Evolutionary conservation across 768 basidiomycete genomes (phyloP).

Genomic region (Strobilomyces echinocephalus): DNA sequence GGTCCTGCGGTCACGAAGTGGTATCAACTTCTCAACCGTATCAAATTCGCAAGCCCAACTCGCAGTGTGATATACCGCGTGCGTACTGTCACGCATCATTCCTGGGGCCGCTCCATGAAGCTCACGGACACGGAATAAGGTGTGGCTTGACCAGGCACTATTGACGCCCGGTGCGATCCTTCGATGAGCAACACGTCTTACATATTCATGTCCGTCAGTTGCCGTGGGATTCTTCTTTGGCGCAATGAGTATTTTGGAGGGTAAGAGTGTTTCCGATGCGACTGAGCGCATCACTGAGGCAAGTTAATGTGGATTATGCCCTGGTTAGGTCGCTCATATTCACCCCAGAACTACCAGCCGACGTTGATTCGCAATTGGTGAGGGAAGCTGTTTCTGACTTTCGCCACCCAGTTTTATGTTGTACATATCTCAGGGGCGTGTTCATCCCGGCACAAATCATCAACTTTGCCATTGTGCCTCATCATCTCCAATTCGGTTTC

Average conservation of each 20-base stretch:
- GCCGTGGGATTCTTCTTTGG: conserved; percentile 59
- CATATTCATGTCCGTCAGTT: conserved; percentile 23
- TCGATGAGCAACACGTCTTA: conserved; percentile 3
- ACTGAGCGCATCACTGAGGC: conserved; percentile 42
- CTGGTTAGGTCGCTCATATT: not conserved
- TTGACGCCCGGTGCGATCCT: conserved; percentile 56
- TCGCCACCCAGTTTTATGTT: not conserved
- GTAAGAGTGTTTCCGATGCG: conserved; percentile 52
- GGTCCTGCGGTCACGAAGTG: conserved; percentile 80
- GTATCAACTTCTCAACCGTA: conserved; percentile 67
- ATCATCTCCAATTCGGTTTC: conserved; percentile 68
- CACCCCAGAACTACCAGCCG: conserved; percentile 58
- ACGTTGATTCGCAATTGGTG: conserved; percentile 77
- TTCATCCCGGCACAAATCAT: conserved; percentile 73
- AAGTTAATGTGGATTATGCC: not conserved
- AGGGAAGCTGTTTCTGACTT: conserved; percentile 6
- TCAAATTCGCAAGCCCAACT: conserved; percentile 61
- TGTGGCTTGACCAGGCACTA: conserved; percentile 76
- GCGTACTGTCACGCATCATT: conserved; percentile 15
- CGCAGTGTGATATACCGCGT: conserved; percentile 61
- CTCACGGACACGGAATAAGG: conserved; percentile 36
- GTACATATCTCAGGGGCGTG: conserved; percentile 46
- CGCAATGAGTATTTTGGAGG: conserved; percentile 77
- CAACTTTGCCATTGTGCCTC: conserved; percentile 76
- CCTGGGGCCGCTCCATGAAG: not conserved